Percentiles rank a stretch among this genome's conserved stretches.
phyloP scores from a whole-genome alignment of 345 rosid genomes.

The Odontarrhena argentea region DNA sequence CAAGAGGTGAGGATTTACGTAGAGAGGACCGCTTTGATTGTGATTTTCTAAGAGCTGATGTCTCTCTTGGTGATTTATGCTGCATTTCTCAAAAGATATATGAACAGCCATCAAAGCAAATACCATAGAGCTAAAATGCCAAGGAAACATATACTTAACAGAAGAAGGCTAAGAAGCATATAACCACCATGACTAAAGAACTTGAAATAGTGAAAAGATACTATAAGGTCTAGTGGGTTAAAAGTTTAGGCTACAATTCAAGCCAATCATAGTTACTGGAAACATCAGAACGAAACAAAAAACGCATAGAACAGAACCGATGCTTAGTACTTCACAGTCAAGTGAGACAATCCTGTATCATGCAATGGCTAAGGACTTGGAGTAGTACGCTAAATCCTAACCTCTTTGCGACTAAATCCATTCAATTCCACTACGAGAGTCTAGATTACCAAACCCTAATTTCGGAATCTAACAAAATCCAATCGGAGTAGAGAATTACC shows the following conservation, averaged over 20 bases:
- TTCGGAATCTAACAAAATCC: background rate
- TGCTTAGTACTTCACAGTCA: background rate
- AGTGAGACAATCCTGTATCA: background rate
- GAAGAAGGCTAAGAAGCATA: background rate
- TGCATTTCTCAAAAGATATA: constrained; percentile 42
- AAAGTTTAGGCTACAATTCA: background rate
- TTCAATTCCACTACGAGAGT: constrained; percentile 4
- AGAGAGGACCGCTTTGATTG: constrained; percentile 82
- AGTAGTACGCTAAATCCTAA: background rate
- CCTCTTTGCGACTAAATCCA: constrained; percentile 9
- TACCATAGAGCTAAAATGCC: background rate
- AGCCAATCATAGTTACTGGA: too few species aligned
- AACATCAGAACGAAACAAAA: too few species aligned
- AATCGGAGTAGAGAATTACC: constrained; percentile 39
- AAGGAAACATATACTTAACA: constrained; percentile 8
- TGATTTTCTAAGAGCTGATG: constrained; percentile 58
- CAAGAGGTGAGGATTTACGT: constrained; percentile 77
- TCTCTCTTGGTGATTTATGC: constrained; percentile 62
- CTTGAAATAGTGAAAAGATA: background rate
- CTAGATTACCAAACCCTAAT: constrained; percentile 28
- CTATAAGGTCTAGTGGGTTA: background rate
- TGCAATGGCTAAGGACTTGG: too few species aligned
- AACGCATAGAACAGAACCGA: too few species aligned
- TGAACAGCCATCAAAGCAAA: background rate
- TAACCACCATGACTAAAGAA: background rate